Evolutionary conservation across 257 asterid species (phyloP).

Genomic region (Handroanthus guayacan): DNA sequence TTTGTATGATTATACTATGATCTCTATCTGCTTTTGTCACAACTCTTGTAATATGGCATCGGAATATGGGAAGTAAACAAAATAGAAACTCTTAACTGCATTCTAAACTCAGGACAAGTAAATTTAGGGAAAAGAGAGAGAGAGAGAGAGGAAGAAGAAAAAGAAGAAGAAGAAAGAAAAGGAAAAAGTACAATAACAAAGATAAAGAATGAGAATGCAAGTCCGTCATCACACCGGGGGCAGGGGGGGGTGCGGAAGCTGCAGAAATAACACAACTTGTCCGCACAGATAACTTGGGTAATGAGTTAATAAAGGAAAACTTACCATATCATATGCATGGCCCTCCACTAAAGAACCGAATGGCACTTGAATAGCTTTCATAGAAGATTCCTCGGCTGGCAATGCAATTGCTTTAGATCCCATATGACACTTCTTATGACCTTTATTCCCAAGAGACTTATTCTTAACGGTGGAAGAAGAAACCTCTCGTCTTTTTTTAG

Average conservation of each 20-base stretch:
- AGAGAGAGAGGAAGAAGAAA: no score
- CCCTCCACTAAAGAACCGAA: slow-evolving; percentile 54
- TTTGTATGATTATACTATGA: no score
- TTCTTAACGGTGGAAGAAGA: slow-evolving; percentile 43
- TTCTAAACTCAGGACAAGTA: no score
- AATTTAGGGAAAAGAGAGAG: no score
- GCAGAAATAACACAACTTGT: neutral
- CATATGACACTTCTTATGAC: slow-evolving; percentile 43
- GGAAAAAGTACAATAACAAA: neutral
- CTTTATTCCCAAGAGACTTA: slow-evolving; percentile 44
- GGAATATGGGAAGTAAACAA: no score
- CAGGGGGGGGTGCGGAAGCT: neutral
- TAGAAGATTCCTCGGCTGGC: slow-evolving; percentile 48
- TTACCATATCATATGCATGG: slow-evolving; percentile 21
- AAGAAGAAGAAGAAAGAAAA: no score
- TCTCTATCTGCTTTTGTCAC: no score
- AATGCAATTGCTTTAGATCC: slow-evolving; percentile 42
- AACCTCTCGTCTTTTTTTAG: slow-evolving; percentile 42
- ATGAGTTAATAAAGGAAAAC: neutral
- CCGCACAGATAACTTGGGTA: neutral
- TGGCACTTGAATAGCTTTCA: slow-evolving; percentile 71
- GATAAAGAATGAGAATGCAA: neutral
- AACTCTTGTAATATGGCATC: no score
- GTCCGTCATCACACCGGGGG: neutral
- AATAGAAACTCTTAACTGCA: no score